A percentile compares a stretch with the other conserved stretches of the same genome.
Conservation (phyloP, 257 asterid species). For the Solanum etuberosum region DNA sequence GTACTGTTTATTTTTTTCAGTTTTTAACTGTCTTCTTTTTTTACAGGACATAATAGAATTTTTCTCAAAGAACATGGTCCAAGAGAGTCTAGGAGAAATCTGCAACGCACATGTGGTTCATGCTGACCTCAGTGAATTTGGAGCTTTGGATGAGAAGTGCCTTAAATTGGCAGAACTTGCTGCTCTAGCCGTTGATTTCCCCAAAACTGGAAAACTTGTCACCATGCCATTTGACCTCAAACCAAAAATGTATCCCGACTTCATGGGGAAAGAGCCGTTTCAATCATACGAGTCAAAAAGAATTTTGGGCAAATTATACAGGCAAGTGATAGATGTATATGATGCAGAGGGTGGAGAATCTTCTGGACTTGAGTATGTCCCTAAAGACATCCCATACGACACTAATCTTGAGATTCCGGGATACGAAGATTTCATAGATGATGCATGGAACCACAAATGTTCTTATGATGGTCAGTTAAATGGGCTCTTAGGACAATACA, state of each 20-base stretch:
- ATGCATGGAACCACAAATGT: slow-evolving; percentile 71
- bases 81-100: slow-evolving; percentile 71
- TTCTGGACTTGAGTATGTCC: slow-evolving; percentile 11
- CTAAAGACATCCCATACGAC: slow-evolving; percentile 35
- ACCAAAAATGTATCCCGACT: slow-evolving; percentile 87
- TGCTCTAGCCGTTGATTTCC: slow-evolving; percentile 92
- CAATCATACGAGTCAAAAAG: slow-evolving; percentile 52
- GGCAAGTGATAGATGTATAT: slow-evolving; percentile 45
- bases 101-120: slow-evolving; percentile 98
- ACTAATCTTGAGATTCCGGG: slow-evolving; percentile 54
- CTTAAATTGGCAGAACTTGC: slow-evolving; percentile 83
- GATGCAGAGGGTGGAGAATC: slow-evolving; percentile 22
- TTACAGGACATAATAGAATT: slow-evolving; percentile 74
- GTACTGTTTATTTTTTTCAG: background rate
- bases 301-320: slow-evolving; percentile 74
- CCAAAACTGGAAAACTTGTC: slow-evolving; percentile 85
- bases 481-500: slow-evolving; percentile 81
- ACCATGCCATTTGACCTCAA: slow-evolving; percentile 47
- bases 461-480: slow-evolving; percentile 66
- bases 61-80: slow-evolving; percentile 73
- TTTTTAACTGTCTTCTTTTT: background rate
- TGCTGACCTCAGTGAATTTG: slow-evolving; percentile 65
- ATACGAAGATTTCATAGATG: slow-evolving; percentile 28
- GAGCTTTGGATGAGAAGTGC: slow-evolving; percentile 90
- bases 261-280: slow-evolving; percentile 78